These are phyloP conservation scores for Mycena vitilis DNA, from an alignment of 768 basidiomycete species.

Conservation along the genomic window DNA sequence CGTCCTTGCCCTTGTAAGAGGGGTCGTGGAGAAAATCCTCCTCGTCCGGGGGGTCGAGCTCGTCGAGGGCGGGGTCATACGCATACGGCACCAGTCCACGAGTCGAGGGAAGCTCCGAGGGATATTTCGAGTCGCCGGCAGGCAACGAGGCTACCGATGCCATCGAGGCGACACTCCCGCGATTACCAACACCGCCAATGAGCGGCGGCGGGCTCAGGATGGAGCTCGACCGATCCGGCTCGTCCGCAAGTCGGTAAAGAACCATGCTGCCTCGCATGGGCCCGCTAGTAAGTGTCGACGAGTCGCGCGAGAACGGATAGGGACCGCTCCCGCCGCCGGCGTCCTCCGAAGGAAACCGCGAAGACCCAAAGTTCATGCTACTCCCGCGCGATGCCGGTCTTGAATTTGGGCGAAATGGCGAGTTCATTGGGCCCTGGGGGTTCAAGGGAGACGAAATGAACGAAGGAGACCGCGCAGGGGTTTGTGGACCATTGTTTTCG, in stretches of 20 bases:
- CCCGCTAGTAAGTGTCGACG: conserved; percentile 16
- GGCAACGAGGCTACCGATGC: conserved; percentile 63
- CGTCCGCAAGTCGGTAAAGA: conserved; percentile 69
- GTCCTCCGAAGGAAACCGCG: conserved; percentile 51
- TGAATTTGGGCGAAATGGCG: conserved; percentile 41
- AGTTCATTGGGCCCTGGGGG: conserved; percentile 47
- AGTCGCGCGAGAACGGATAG: conserved; percentile 51
- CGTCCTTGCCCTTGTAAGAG: conserved; percentile 42
- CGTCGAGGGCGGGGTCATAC: conserved; percentile 74
- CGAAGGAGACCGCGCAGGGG: conserved; percentile 42
- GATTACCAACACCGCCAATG: conserved; percentile 35
- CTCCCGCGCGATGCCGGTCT: conserved; percentile 54
- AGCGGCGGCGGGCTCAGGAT: conserved; percentile 50
- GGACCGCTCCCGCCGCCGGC: conserved; percentile 58
- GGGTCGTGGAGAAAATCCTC: conserved; percentile 85
- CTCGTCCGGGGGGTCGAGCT: conserved; percentile 68
- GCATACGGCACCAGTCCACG: conserved; percentile 72
- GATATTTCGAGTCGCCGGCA: conserved; percentile 73
- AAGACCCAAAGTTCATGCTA: conserved; percentile 31
- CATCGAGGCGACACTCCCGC: conserved; percentile 48
- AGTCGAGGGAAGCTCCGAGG: conserved; percentile 46
- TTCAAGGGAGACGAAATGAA: conserved; percentile 68
- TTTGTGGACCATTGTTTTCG: conserved; percentile 32
- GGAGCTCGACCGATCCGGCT: conserved; percentile 41
- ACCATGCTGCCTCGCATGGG: conserved; percentile 67